Evolutionary conservation across 2,329 filamentous ascomycete genomes (phyloP).

Genomic region (Stagonosporopsis rhizophila): DNA sequence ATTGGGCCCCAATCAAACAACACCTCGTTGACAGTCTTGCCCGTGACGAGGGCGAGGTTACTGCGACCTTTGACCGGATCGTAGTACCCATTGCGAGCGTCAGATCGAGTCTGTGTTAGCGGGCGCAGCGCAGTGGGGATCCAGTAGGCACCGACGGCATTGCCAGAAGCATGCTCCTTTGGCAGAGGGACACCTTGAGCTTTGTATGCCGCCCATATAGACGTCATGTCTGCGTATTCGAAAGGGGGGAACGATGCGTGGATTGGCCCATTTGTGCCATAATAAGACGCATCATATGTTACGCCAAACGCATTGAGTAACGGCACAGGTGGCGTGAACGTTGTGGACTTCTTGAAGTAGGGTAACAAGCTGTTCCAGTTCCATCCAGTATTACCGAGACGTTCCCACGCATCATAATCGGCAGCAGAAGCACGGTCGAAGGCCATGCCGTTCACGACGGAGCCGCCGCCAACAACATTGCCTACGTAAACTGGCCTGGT

Average conservation of each 20-base stretch:
- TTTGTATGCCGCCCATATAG: conserved; percentile 32
- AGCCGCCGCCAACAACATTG: conserved; percentile 47
- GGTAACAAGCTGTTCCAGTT: conserved; percentile 37
- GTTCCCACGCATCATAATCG: conserved; percentile 62
- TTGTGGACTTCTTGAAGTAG: conserved; percentile 44
- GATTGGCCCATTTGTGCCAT: conserved; percentile 32
- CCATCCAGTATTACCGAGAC: conserved; percentile 62
- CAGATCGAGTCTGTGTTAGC: conserved; percentile 42
- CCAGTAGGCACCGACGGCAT: conserved; percentile 40
- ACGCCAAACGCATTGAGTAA: conserved; percentile 28
- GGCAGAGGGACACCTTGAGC: conserved; percentile 26
- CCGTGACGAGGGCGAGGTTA: conserved; percentile 33
- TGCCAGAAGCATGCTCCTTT: conserved; percentile 37
- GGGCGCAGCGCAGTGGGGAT: conserved; percentile 36
- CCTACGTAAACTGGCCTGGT: conserved; percentile 28
- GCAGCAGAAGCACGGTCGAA: conserved; percentile 46
- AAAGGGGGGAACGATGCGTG: conserved; percentile 37
- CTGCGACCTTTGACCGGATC: conserved; percentile 30
- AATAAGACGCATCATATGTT: conserved; percentile 36
- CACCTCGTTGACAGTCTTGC: conserved; percentile 36
- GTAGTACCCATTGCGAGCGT: conserved; percentile 41
- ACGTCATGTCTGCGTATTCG: conserved; percentile 32
- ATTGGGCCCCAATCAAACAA: conserved; percentile 28
- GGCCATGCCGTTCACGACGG: conserved; percentile 50
- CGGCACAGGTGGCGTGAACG: conserved; percentile 28